Evolutionary conservation across 2,329 filamentous ascomycete species (phyloP), one percentile per base, ranked within the genome.

Genomic region (Diaporthe vexans): DNA sequence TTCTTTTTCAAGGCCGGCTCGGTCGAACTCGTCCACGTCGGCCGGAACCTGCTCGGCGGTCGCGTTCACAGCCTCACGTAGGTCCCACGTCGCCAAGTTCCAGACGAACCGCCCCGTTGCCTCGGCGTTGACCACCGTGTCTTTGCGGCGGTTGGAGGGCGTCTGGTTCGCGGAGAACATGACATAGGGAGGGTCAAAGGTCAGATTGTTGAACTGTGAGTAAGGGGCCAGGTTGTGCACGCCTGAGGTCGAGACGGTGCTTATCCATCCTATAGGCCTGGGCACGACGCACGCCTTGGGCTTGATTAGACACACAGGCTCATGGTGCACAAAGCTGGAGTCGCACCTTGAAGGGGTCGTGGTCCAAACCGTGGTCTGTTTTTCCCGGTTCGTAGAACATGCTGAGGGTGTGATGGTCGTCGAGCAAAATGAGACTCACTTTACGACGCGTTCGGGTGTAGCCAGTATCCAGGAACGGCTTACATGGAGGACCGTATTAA

Each of bases 241-340:
- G 74, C 86, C 86, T 9, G 80, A 76, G 21, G 81, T 78, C n/a
- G 86, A 87, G 74, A 86, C 83, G 0, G 90, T 91, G 29, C 86
- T 89, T 78, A 92, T 91, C 89, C 90, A 92, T 76, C 90, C 90
- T 69, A 92, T 91, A 29, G 90, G 89, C 21, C 90, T 86, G 21
- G 90, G 90, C 56, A 91, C 83, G 3, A 92, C 89, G 80, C 90
- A 91, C 46, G 86, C 85, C 85, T 88, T 73, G 8, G 11, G 37
- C 19, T 15, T 15, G 57, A 17, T 74, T 5, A 68, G 56, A 24
- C 33, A 51, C 9, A 43, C 6, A 21, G 9, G 57, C 2, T 26
- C 26, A 48, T 15, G 33, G 24, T 19, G 15, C 8, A 46, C 21
- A 19, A n/a, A n/a, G 17, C 21, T 9, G 21, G 9, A 40, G 24